phyloP scores from a whole-genome alignment of 1,139 yeast genomes.

The Candida frijolesensis region DNA sequence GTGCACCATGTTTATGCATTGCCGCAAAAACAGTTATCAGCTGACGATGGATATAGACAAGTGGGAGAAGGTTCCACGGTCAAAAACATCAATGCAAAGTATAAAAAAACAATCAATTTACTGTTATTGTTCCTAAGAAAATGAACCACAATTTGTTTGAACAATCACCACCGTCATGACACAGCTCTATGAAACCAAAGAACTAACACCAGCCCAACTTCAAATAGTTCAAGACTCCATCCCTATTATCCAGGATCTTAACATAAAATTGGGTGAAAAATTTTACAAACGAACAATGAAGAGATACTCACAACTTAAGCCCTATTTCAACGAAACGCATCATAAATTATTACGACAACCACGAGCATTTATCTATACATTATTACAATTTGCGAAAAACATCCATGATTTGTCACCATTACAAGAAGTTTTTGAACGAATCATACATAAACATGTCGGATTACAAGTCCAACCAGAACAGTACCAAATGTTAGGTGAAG shows the following conservation, averaged over 20 bases:
- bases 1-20: no score
- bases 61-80: no score
- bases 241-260: constrained; percentile 59
- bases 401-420: constrained; percentile 62
- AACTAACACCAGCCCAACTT: constrained; percentile 32
- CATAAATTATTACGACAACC: constrained; percentile 63
- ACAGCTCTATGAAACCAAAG: constrained; percentile 21
- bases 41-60: no score
- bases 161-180: neutral
- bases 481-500: constrained; percentile 63
- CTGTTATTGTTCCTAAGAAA: no score
- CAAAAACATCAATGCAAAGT: no score
- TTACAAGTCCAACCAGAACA: constrained; percentile 63
- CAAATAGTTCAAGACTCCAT: constrained; percentile 55
- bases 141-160: no score
- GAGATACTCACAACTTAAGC: constrained; percentile 54
- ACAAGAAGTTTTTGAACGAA: constrained; percentile 57
- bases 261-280: constrained; percentile 53
- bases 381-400: constrained; percentile 63
- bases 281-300: constrained; percentile 59
- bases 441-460: constrained; percentile 68
- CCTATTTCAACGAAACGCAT: constrained; percentile 62
- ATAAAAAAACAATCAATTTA: no score
- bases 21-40: no score
- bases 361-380: constrained; percentile 61